Conservation (phyloP, 148 eudicot species). For the Linanthus parryae region DNA sequence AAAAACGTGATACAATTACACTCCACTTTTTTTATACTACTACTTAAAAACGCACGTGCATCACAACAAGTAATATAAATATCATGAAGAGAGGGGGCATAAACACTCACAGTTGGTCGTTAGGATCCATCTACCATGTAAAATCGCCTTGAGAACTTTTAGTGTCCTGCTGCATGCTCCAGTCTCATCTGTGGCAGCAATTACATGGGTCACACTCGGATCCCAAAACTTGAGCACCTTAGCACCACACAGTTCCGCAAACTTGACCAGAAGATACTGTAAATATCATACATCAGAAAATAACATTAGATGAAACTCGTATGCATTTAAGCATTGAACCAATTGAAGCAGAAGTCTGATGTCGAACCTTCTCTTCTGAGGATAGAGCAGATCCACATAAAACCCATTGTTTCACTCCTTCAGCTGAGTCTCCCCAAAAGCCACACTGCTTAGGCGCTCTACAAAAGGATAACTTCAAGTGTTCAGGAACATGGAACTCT, state of each 20-base stretch:
- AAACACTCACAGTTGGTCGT: conserved; percentile 61
- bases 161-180: conserved; percentile 81
- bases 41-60: too few species aligned
- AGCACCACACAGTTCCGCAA: conserved; percentile 70
- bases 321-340: too few species aligned
- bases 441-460: conserved; percentile 20
- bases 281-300: background rate
- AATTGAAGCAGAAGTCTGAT: background rate
- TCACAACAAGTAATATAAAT: too few species aligned
- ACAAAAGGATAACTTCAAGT: too few species aligned
- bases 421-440: conserved; percentile 29
- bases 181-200: conserved; percentile 80
- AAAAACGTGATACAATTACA: too few species aligned
- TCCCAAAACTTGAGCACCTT: conserved; percentile 55
- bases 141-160: conserved; percentile 90
- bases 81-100: too few species aligned
- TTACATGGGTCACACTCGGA: conserved; percentile 81
- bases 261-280: conserved; percentile 50
- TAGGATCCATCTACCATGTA: conserved; percentile 82
- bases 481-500: too few species aligned
- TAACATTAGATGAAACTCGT: too few species aligned
- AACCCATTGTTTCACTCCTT: conserved; percentile 47
- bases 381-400: conserved; percentile 89
- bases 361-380: conserved; percentile 68
- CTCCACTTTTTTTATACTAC: too few species aligned